Evolutionary conservation across 2,329 filamentous ascomycete species (phyloP), one percentile per base, ranked within the genome.

Genomic region (Paraphaeosphaeria sporulosa): DNA sequence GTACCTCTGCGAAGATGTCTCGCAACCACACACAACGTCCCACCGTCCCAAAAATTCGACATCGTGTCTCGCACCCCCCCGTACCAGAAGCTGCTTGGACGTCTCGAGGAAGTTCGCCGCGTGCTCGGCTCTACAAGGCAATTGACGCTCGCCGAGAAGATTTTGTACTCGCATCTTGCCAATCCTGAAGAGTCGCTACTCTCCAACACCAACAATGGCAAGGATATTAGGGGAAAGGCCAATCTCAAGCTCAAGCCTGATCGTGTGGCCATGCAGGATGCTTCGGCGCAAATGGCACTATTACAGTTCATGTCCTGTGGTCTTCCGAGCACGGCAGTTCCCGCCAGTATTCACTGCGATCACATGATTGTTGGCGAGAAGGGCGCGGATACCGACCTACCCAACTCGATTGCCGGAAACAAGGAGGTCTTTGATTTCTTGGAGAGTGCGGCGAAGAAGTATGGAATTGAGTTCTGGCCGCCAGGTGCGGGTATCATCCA

Each of bases 281-380:
- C 95, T 15, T 97, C 93, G 32, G 95, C 95, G 6, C 95, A 99
- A 82, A 99, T 99, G 95, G 95, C 95, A 1, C 83, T 99, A 66
- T 83, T 99, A 70, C 95, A 99, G 81, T 99, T 99, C 85, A 99
- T 99, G 94, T 92, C 92, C 30, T 99, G 95, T 79, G 92, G 93
- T 57, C 85, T 99, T 56, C 91, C 90, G 30, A 88, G 88, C 61
- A 97, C 95, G 2, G 94, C 94, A 10, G 94, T 99, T 52, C 95
- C 95, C 12, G 94, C 95, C 51, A 97, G 94, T 78, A 97, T 98
- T 70, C 95, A 99, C 83, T 99, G 95, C 81, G 95, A 99, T 82
- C 95, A 99, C 79, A 90, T 99, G 89, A 98, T 99, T 81, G 94
- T 98, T 32, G 95, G 94, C 58, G 90, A 96, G 80, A 91, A 89